Base-by-base conservation (phyloP, 2,329 filamentous ascomycete genomes). In the Alternaria conjuncta region DNA sequence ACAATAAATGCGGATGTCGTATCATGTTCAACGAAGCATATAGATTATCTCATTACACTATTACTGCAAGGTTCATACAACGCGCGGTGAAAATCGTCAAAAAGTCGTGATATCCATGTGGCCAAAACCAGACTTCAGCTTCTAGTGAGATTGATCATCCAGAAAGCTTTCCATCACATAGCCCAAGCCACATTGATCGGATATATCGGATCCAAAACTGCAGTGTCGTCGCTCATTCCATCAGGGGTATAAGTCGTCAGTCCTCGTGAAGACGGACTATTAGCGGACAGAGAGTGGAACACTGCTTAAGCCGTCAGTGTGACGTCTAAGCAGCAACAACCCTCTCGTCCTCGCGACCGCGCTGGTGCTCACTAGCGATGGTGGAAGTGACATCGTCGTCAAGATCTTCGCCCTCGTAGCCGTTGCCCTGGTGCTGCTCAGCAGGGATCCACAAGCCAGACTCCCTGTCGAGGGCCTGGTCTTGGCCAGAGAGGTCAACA, bases 361-460 rank as follows among this genome's bases (percentile, higher is more conserved):
- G 79, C 55, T 77, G 60, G 45, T 63, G 75, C 68, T 82, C 81
- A 65, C 78, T 81, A 54, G 74, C 75, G 55, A 81, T 74, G 43
- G 78, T 81, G 45, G 78, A 81, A 15, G 71, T 74, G 13, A 73
- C 85, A 13, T 89, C 88, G 13, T 87, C 86, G 20, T 89, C 88
- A 36, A 70, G 60, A 12, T 90, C 88, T 10, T 89, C 88, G 18
- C 90, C 90, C 13, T 89, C 88, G 28, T 88, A 86, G 61, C 87
- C 86, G 60, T 88, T 85, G 25, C 84, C 85, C 72, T 87, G 85
- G 75, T 92, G 90, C 78, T 89, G 85, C 64, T 88, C 87, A 13
- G 92, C 92, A 7, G 91, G 90, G 36, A 94, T 89, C 95, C 95
- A 97, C 28, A 89, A 83, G 65, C 89, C 88, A 12, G 91, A 93